Conservation (phyloP, 2,329 filamentous ascomycete species). For the Ramularia endophylla region DNA sequence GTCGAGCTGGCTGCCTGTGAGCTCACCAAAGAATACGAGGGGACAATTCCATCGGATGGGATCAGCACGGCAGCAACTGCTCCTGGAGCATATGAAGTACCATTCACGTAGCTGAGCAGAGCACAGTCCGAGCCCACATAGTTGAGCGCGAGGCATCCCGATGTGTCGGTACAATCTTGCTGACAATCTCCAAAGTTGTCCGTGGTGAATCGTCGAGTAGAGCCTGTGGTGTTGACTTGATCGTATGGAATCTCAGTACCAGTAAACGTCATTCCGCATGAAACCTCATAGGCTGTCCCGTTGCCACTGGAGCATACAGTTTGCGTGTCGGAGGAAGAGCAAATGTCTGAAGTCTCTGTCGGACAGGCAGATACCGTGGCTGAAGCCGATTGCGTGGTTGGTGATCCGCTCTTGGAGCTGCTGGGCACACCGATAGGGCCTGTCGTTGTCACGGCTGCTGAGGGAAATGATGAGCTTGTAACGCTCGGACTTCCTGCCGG, state of each 20-base stretch:
- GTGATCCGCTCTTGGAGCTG: too few relatives aligned
- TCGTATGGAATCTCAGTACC: constrained; percentile 7
- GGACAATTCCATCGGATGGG: background rate
- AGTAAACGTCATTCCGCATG: constrained; percentile 5
- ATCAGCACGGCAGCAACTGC: constrained; percentile 4
- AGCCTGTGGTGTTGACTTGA: constrained; percentile 5
- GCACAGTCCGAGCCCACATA: constrained; percentile 8
- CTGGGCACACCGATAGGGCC: too few relatives aligned
- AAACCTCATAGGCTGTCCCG: constrained; percentile 4
- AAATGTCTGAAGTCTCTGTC: too few relatives aligned
- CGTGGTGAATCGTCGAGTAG: constrained; percentile 4
- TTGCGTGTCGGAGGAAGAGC: too few relatives aligned
- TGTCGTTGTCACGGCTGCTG: too few relatives aligned
- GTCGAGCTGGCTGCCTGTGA: too few relatives aligned
- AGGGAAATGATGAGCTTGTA: too few relatives aligned
- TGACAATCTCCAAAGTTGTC: constrained; percentile 6
- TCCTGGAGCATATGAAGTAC: constrained; percentile 4
- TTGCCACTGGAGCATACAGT: background rate
- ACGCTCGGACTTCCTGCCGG: too few relatives aligned
- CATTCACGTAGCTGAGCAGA: constrained; percentile 6
- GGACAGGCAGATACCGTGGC: too few relatives aligned
- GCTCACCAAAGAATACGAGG: too few relatives aligned
- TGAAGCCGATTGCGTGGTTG: too few relatives aligned
- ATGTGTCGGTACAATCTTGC: constrained; percentile 4
- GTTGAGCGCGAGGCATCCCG: constrained; percentile 6